Evolutionary conservation across 306 rosid genomes (phyloP).

Genomic region (Begonia peltatifolia): DNA sequence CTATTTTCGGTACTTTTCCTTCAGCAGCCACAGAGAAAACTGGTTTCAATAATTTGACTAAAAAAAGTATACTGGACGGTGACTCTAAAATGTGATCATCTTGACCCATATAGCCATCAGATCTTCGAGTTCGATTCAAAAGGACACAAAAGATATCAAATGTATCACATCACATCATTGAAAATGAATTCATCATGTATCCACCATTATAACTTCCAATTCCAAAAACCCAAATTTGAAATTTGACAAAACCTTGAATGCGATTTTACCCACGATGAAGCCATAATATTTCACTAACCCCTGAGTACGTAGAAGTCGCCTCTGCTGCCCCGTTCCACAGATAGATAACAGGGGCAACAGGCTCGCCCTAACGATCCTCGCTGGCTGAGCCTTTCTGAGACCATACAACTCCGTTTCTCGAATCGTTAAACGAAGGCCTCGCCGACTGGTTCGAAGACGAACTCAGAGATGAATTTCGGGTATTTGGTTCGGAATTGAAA

Average conservation of each 20-base stretch:
- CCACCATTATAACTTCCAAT: neutral
- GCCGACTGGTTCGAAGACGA: constrained; percentile 13
- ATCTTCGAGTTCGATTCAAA: too few species aligned
- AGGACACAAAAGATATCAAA: too few species aligned
- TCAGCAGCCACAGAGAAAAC: constrained; percentile 33
- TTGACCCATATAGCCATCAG: too few species aligned
- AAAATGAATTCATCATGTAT: too few species aligned
- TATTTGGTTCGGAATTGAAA: constrained; percentile 62
- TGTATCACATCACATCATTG: too few species aligned
- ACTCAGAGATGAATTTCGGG: constrained; percentile 14
- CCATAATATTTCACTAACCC: neutral
- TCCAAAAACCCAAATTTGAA: neutral
- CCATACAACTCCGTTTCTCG: constrained; percentile 16
- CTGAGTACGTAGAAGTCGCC: too few species aligned
- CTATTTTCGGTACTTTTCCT: constrained; percentile 68
- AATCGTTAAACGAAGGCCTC: constrained; percentile 25
- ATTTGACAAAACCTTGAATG: neutral
- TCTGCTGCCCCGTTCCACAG: too few species aligned
- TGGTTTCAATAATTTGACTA: constrained; percentile 81
- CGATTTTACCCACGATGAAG: constrained; percentile 2
- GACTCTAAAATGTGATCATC: constrained; percentile 86
- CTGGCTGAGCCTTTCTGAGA: too few species aligned
- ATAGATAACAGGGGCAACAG: too few species aligned
- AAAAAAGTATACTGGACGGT: constrained; percentile 44
- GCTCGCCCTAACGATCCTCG: too few species aligned